These are phyloP conservation scores for Fusarium ramigenum DNA, from an alignment of 2,329 filamentous ascomycete species.

Conservation along the genomic window DNA sequence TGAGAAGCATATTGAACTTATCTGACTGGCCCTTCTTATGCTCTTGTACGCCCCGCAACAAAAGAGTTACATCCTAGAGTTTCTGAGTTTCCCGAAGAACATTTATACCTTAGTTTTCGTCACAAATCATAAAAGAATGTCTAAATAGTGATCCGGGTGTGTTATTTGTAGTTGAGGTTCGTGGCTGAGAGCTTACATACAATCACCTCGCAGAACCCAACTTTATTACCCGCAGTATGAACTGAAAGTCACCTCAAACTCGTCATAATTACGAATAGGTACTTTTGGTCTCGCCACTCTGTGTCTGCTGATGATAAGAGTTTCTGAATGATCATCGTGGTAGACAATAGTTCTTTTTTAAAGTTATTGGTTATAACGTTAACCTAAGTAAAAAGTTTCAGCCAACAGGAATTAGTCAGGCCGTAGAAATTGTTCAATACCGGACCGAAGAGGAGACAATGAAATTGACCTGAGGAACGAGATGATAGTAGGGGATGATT, in stretches of 20 bases:
- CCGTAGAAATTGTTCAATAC: no score
- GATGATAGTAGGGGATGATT: no score
- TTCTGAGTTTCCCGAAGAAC: fast-evolving
- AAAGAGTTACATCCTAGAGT: neutral
- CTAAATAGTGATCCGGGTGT: neutral
- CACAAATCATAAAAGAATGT: fast-evolving
- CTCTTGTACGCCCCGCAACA: neutral
- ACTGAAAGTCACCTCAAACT: neutral
- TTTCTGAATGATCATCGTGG: fast-evolving
- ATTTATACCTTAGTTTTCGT: fast-evolving
- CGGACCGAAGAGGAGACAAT: neutral
- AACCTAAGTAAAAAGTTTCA: neutral
- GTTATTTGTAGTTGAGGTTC: neutral
- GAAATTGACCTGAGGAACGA: neutral
- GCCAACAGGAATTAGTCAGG: neutral
- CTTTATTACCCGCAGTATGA: fast-evolving
- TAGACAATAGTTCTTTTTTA: neutral
- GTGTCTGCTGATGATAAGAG: neutral
- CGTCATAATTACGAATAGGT: neutral
- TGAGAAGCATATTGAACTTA: no score
- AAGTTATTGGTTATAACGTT: neutral
- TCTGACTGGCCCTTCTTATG: neutral
- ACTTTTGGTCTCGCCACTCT: no score
- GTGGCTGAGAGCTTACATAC: neutral
- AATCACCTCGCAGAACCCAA: neutral